Conservation (phyloP, 306 rosid genomes). For the Calophaca sinica region DNA sequence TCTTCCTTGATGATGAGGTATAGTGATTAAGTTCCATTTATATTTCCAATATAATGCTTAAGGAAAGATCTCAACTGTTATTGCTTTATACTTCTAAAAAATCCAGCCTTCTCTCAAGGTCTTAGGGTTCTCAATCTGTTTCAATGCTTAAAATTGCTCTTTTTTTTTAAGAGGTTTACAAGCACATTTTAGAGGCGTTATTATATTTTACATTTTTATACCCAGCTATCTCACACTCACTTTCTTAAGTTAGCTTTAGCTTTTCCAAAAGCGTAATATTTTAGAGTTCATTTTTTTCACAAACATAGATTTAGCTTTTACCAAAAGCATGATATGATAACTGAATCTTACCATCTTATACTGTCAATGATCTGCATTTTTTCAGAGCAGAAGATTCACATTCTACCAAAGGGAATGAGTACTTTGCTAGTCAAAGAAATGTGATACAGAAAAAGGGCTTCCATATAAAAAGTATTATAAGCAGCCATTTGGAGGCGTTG, state of each 20-base stretch:
- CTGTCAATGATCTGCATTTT: slow-evolving; percentile 30
- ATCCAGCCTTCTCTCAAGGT: background rate
- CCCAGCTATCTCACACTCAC: too few species aligned
- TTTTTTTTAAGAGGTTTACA: too few species aligned
- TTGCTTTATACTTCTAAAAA: slow-evolving; percentile 7
- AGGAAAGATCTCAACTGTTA: too few species aligned
- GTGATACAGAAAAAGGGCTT: slow-evolving; percentile 60
- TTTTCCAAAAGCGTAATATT: too few species aligned
- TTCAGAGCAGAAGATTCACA: slow-evolving; percentile 71
- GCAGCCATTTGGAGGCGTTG: slow-evolving; percentile 69
- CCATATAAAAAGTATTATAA: slow-evolving; percentile 57
- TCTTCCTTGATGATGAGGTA: slow-evolving; percentile 84
- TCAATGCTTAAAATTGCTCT: too few species aligned
- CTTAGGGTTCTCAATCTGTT: too few species aligned
- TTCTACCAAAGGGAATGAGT: slow-evolving; percentile 53
- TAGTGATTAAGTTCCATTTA: slow-evolving; percentile 30
- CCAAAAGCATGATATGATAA: background rate
- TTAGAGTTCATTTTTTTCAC: slow-evolving; percentile 1
- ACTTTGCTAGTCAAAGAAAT: slow-evolving; percentile 58
- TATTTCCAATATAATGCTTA: background rate
- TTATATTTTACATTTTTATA: too few species aligned
- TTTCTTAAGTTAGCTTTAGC: too few species aligned
- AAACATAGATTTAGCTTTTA: slow-evolving; percentile 13
- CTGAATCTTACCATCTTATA: slow-evolving; percentile 3
- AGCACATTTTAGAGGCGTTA: too few species aligned